Conservation (phyloP, 805 yeast genomes). For the Tanozyma kutaoensis region DNA sequence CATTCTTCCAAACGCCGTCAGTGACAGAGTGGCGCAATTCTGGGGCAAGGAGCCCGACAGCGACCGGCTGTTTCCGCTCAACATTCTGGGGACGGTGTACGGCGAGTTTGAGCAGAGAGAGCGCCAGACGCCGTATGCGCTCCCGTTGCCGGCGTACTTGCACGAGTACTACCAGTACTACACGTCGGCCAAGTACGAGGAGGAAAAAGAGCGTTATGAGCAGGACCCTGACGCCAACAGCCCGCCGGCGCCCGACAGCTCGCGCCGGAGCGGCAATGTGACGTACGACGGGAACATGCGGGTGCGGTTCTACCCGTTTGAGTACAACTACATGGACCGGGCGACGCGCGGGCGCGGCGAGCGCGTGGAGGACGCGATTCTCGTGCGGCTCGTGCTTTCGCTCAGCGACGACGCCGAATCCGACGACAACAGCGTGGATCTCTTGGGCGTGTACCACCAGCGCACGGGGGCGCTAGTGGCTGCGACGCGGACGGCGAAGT, state of each 20-base stretch:
- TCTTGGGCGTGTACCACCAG: slow-evolving; percentile 56
- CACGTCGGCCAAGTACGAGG: slow-evolving; percentile 11
- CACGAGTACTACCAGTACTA: slow-evolving; percentile 15
- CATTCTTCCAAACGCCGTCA: slow-evolving; percentile 47
- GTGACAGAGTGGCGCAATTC: slow-evolving; percentile 31
- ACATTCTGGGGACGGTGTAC: slow-evolving; percentile 33
- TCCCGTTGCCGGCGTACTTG: slow-evolving; percentile 17
- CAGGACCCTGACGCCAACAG: slow-evolving; percentile 12
- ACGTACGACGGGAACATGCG: slow-evolving; percentile 14
- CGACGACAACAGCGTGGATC: slow-evolving; percentile 33
- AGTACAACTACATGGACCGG: slow-evolving; percentile 12
- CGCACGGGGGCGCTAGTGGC: slow-evolving; percentile 50
- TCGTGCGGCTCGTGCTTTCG: slow-evolving; percentile 14
- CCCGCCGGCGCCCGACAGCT: slow-evolving; percentile 6
- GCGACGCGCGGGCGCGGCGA: no score
- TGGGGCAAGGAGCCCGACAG: slow-evolving; percentile 27
- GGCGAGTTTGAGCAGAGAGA: slow-evolving; percentile 24
- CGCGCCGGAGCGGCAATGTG: slow-evolving; percentile 14
- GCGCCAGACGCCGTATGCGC: slow-evolving; percentile 5
- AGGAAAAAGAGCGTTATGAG: slow-evolving; percentile 13
- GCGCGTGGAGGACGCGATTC: slow-evolving; percentile 17
- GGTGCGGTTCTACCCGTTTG: slow-evolving; percentile 9
- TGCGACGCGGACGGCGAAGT: slow-evolving; percentile 49
- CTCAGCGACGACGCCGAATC: slow-evolving; percentile 33
- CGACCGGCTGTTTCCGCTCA: slow-evolving; percentile 19